A percentile compares a stretch with the other conserved stretches of the same genome.
Conservation (phyloP, 208 protist genomes). For the Balamuthia mandrillaris region DNA sequence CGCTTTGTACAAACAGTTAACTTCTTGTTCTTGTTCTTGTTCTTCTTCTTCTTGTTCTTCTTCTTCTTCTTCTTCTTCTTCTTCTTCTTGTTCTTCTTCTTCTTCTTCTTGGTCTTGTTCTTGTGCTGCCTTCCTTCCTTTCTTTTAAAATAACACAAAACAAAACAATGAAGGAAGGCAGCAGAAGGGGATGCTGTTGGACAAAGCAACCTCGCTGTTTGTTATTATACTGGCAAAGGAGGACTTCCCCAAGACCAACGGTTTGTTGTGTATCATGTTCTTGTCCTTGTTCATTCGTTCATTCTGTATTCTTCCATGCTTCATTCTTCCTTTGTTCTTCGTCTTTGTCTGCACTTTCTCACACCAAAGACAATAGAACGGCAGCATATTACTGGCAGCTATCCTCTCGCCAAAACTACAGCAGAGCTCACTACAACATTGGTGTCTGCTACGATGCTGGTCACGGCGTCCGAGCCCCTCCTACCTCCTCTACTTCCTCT, state of each 20-base stretch:
- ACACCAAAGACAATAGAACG: conserved; percentile 10
- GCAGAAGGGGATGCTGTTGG: conserved; percentile 32
- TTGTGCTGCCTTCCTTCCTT: background rate
- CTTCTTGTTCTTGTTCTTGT: background rate
- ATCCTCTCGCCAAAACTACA: conserved; percentile 10
- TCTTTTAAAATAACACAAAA: too few relatives aligned
- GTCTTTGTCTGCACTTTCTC: background rate
- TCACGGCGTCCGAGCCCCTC: conserved; percentile 43
- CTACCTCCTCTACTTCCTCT: too few relatives aligned
- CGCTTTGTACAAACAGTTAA: background rate
- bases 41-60: background rate
- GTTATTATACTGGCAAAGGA: conserved; percentile 44
- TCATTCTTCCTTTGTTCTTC: too few relatives aligned
- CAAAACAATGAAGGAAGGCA: too few relatives aligned
- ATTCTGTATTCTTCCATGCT: too few relatives aligned
- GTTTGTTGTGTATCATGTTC: too few relatives aligned
- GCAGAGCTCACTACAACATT: conserved; percentile 46
- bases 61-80: background rate
- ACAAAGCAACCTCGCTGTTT: conserved; percentile 47
- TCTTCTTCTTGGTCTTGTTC: background rate
- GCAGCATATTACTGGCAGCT: conserved; percentile 38
- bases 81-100: background rate
- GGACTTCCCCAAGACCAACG: conserved; percentile 24
- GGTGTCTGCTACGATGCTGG: conserved; percentile 50
- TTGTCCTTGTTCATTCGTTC: too few relatives aligned